Conservation (phyloP, 2,329 filamentous ascomycete species). For the Orbilia javanica region DNA sequence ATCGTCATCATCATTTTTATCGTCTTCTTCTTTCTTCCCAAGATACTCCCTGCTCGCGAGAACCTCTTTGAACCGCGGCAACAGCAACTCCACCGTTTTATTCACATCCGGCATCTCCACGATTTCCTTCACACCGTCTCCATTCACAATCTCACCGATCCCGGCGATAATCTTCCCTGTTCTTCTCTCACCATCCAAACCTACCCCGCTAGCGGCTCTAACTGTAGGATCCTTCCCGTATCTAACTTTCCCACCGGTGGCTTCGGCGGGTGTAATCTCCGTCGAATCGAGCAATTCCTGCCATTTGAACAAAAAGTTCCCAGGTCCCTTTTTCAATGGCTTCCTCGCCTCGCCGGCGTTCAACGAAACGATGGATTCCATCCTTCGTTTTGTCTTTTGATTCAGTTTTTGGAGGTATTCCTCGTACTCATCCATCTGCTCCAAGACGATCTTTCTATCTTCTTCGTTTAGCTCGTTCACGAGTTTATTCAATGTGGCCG, state of each 20-base stretch:
- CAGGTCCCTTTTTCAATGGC: conserved; percentile 73
- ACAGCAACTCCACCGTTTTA: conserved; percentile 66
- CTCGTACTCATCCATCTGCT: conserved; percentile 65
- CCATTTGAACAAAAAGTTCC: conserved; percentile 80
- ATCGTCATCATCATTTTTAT: neutral
- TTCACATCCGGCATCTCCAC: conserved; percentile 66
- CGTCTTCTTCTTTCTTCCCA: neutral
- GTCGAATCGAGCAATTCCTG: conserved; percentile 78
- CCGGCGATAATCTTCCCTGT: neutral
- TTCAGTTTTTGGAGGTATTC: conserved; percentile 60
- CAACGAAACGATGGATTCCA: conserved; percentile 38
- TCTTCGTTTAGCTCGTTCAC: conserved; percentile 63
- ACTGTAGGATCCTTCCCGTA: conserved; percentile 69
- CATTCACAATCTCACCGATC: conserved; percentile 58
- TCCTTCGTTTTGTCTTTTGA: conserved; percentile 60
- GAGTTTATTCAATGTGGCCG: conserved; percentile 65
- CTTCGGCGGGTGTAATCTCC: conserved; percentile 73
- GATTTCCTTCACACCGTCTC: conserved; percentile 63
- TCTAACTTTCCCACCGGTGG: conserved; percentile 70
- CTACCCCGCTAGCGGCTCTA: conserved; percentile 42
- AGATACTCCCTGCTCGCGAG: conserved; percentile 59
- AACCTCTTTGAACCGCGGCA: conserved; percentile 65
- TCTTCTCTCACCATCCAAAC: conserved; percentile 35
- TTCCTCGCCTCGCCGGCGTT: conserved; percentile 52
- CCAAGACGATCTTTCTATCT: conserved; percentile 66